phyloP scores from a whole-genome alignment of 306 rosid species.

The Quercus engelmannii region DNA sequence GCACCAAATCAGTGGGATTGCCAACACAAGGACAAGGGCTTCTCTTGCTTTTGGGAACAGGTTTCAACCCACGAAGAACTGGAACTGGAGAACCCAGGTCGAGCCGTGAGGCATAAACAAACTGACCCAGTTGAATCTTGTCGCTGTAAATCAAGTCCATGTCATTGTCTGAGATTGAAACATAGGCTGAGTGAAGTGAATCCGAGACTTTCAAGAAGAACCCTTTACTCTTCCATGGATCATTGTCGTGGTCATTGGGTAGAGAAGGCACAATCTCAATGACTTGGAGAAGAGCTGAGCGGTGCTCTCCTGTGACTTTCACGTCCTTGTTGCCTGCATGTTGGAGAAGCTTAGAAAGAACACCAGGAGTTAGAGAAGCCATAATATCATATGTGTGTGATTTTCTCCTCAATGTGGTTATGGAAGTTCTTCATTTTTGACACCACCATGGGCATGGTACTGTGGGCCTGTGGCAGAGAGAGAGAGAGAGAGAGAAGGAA shows the following conservation, averaged over 20 bases:
- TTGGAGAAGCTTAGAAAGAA: slow-evolving; percentile 63
- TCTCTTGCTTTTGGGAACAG: slow-evolving; percentile 49
- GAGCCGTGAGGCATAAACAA: slow-evolving; percentile 58
- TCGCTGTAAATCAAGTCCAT: slow-evolving; percentile 51
- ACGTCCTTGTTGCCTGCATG: slow-evolving; percentile 40
- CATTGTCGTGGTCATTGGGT: slow-evolving; percentile 17
- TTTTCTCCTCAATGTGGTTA: not conserved
- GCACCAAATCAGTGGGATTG: slow-evolving; percentile 51
- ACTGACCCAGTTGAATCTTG: slow-evolving; percentile 65
- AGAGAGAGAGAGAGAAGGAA: not conserved
- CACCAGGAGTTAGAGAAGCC: slow-evolving; percentile 79
- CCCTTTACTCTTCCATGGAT: slow-evolving; percentile 52
- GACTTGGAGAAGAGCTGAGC: slow-evolving; percentile 66
- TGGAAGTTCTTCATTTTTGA: not conserved
- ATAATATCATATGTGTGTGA: slow-evolving; percentile 9
- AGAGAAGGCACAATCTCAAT: slow-evolving; percentile 63
- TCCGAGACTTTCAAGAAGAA: slow-evolving; percentile 77
- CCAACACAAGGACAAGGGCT: slow-evolving; percentile 51
- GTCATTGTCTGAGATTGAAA: slow-evolving; percentile 44
- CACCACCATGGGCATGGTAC: not conserved
- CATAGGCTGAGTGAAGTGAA: slow-evolving; percentile 63
- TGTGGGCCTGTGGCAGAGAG: not conserved
- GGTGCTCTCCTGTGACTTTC: slow-evolving; percentile 55
- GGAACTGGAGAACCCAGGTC: slow-evolving; percentile 48
- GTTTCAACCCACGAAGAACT: slow-evolving; percentile 51